phyloP scores from a whole-genome alignment of 164 flowering plant species.

The Cinnamomum chago region DNA sequence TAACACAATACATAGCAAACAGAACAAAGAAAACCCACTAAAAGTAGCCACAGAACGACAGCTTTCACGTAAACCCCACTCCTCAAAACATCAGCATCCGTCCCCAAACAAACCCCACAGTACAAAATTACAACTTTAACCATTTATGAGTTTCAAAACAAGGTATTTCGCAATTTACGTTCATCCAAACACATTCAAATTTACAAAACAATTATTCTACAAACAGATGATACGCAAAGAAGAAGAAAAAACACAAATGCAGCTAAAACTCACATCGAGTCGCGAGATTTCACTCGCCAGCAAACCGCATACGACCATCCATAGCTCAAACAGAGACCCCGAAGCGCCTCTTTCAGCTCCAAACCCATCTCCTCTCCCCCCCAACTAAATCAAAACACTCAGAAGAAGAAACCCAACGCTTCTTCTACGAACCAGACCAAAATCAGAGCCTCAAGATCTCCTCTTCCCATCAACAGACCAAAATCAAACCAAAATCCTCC shows the following conservation, averaged over 20 bases:
- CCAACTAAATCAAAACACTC: background rate
- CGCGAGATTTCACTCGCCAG: constrained; percentile 59
- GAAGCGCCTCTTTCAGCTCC: constrained; percentile 35
- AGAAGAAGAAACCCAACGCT: background rate
- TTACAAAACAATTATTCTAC: background rate
- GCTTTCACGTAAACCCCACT: background rate
- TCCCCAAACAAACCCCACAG: background rate
- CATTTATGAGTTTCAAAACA: background rate
- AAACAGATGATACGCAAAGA: background rate
- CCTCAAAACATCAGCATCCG: background rate
- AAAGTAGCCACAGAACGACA: background rate
- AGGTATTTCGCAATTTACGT: background rate
- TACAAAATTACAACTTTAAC: background rate
- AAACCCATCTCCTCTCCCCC: constrained; percentile 22
- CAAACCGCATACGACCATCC: constrained; percentile 79
- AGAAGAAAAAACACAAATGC: background rate
- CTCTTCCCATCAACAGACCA: constrained; percentile 19
- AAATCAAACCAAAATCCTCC: background rate
- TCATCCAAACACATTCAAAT: background rate
- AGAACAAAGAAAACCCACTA: too few relatives aligned
- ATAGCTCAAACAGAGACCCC: constrained; percentile 49
- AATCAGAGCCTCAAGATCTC: constrained; percentile 3
- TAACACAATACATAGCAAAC: too few relatives aligned
- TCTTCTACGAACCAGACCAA: background rate
- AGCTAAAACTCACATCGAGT: constrained; percentile 50